Percentiles rank a stretch among this genome's conserved stretches.
Evolutionary conservation across 164 flowering plant species (phyloP).

Genomic region (Platanus orientalis): DNA sequence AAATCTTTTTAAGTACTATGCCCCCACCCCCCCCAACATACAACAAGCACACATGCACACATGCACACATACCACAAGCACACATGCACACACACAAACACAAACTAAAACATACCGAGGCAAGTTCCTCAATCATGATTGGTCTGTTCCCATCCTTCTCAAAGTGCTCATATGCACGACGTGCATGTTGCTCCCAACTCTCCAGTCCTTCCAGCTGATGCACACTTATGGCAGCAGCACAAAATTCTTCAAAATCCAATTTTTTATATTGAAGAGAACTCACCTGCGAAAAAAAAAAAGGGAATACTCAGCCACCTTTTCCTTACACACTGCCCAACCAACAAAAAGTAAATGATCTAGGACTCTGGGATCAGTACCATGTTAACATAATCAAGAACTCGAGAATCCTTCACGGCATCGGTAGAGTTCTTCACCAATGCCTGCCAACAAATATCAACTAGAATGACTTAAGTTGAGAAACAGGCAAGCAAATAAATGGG

Average conservation of each 20-base stretch:
- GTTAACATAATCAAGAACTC: conserved; percentile 62
- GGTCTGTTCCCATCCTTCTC: conserved; percentile 92
- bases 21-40: too few species aligned
- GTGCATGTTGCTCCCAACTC: conserved; percentile 93
- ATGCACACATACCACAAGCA: too few species aligned
- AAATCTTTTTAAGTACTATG: too few species aligned
- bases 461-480: background rate
- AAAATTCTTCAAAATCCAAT: conserved; percentile 90
- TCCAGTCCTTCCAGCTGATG: conserved; percentile 86
- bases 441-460: conserved; percentile 36
- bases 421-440: conserved; percentile 59
- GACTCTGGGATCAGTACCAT: conserved; percentile 38
- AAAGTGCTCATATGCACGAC: conserved; percentile 78
- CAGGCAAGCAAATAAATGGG: conserved; percentile 1
- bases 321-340: too few species aligned
- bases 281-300: conserved; percentile 45
- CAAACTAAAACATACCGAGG: conserved; percentile 85
- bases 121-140: conserved; percentile 90
- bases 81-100: too few species aligned
- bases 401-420: conserved; percentile 85
- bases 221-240: too few species aligned
- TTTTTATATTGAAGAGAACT: conserved; percentile 74
- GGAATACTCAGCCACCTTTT: background rate
- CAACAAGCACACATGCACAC: background rate
- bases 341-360: background rate